Evolutionary conservation across 805 yeast genomes (phyloP), one percentile per base, ranked within the genome.

Genomic region (Ogataea saltuana): DNA sequence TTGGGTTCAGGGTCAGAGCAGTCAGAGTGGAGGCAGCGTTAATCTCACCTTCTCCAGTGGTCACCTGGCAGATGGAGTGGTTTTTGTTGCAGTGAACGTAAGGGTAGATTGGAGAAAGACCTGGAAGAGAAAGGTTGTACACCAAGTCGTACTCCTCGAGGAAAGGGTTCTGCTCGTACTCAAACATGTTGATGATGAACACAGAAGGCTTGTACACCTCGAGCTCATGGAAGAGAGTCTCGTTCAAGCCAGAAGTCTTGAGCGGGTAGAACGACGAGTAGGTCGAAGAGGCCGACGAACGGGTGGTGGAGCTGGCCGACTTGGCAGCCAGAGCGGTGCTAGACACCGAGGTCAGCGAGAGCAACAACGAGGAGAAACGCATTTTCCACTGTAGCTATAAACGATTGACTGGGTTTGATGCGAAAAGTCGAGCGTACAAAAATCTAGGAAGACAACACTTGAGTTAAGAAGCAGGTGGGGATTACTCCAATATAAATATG

Each of bases 21-120:
- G 76, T 70, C 45, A 80, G 58, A 18, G 84, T 68, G 19, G 80
- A 49, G 12, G 86, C 85, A 28, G 86, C 86, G 54, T 81, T 81
- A 51, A 79, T 73, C 59, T 81, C 85, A 50, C 81, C 82, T 64
- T 80, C 86, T 41, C 87, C 87, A n/a, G 83, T 76, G 33, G 83
- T 78, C 42, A 80, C 56, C 56, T 78, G 80, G 68, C 85, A 81
- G 21, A 81, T 59, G 21, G 74, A 59, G 64, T 70, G 74, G 64
- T 78, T 69, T 26, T 65, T 54, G 44, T 72, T 73, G 63, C 86
- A 81, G 65, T 74, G 78, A 39, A 81, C 67, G 16, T 68, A 55
- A 25, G 85, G 83, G 67, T 71, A 80, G 25, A 72, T 49, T 21
- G 84, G 83, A 13, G 85, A 78, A 42, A 81, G 66, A 36, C 87